These are phyloP conservation scores for Pachyrhizus erosus DNA, from an alignment of 306 rosid species.

Conservation along the genomic window DNA sequence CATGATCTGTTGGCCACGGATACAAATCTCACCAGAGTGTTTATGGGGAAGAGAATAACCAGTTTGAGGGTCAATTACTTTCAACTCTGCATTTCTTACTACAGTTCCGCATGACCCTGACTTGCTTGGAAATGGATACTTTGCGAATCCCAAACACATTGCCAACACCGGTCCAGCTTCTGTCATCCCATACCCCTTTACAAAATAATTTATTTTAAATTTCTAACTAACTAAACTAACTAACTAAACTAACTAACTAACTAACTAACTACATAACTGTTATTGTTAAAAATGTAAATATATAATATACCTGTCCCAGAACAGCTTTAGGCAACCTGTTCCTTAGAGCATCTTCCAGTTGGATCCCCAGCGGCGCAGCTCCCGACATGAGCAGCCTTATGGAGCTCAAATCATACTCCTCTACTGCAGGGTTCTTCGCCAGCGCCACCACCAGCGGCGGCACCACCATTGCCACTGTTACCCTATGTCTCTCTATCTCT, in stretches of 20 bases:
- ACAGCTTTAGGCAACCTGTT: conserved; percentile 62
- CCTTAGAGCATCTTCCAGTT: conserved; percentile 65
- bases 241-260: too few relatives aligned
- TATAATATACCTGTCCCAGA: conserved; percentile 60
- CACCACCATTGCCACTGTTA: conserved; percentile 72
- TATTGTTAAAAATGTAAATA: too few relatives aligned
- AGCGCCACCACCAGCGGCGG: conserved; percentile 76
- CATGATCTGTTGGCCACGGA: conserved; percentile 75
- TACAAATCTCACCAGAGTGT: conserved; percentile 70
- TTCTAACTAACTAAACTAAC: too few relatives aligned
- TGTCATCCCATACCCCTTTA: conserved; percentile 78
- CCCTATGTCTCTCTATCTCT: conserved; percentile 51
- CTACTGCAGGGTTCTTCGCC: conserved; percentile 65
- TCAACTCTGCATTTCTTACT: conserved; percentile 69
- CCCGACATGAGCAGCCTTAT: conserved; percentile 65
- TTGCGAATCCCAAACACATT: conserved; percentile 69
- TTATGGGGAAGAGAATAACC: conserved; percentile 52
- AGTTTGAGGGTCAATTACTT: conserved; percentile 56
- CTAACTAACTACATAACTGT: too few relatives aligned
- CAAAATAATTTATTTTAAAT: too few relatives aligned
- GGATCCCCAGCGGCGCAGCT: conserved; percentile 76
- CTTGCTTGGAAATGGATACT: conserved; percentile 56
- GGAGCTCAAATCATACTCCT: conserved; percentile 65
- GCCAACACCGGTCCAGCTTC: conserved; percentile 78
- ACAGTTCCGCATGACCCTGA: conserved; percentile 71